Evolutionary conservation across 805 yeast genomes (phyloP).

Genomic region (Yarrowia sp.): DNA sequence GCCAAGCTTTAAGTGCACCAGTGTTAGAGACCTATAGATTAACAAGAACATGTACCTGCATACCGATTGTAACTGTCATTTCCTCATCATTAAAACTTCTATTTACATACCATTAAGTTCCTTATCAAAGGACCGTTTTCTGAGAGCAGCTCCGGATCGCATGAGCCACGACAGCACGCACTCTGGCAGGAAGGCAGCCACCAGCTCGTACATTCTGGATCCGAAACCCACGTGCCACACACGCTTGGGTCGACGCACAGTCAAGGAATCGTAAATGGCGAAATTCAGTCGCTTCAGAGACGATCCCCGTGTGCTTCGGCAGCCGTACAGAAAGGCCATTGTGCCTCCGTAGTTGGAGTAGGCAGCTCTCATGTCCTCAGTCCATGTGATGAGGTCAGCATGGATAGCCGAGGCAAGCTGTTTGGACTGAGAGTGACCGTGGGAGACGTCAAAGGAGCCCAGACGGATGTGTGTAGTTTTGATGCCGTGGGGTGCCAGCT

Average conservation of each 20-base stretch:
- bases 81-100: neutral
- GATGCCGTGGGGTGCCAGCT: conserved; percentile 43
- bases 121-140: conserved; percentile 23
- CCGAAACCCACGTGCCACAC: conserved; percentile 39
- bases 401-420: conserved; percentile 38
- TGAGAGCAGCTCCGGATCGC: conserved; percentile 30
- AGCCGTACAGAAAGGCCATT: conserved; percentile 35
- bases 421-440: conserved; percentile 35
- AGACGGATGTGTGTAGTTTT: conserved; percentile 45
- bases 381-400: conserved; percentile 44
- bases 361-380: conserved; percentile 39
- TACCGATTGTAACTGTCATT: neutral
- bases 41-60: neutral
- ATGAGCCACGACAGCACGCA: conserved; percentile 40
- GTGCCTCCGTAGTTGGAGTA: conserved; percentile 33
- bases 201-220: conserved; percentile 35
- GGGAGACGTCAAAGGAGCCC: conserved; percentile 47
- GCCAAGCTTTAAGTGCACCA: neutral
- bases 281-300: conserved; percentile 34
- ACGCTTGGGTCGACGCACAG: conserved; percentile 33
- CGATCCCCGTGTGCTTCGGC: conserved; percentile 37
- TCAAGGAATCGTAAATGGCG: conserved; percentile 37
- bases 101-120: conserved; percentile 22
- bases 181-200: conserved; percentile 36
- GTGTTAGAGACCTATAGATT: neutral